phyloP scores from a whole-genome alignment of 108 stramenopile genomes.

The Pseudonitzschia delicatissima region DNA sequence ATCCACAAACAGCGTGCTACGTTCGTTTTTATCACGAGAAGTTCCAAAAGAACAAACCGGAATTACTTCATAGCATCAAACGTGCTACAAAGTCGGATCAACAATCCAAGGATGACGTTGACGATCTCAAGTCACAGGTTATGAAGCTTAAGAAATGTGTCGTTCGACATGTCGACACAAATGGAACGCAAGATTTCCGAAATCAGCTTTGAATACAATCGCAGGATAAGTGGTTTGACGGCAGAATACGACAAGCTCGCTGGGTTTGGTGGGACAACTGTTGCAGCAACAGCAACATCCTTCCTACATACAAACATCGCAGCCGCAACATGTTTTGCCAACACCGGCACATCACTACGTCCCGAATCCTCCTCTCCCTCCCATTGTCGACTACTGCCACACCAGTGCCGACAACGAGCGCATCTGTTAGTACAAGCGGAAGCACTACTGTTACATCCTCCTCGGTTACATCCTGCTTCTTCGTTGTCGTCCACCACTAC shows the following conservation, averaged over 20 bases:
- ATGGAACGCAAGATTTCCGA: constrained; percentile 47
- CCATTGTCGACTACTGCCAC: background rate
- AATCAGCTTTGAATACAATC: constrained; percentile 50
- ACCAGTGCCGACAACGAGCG: background rate
- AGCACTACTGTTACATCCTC: background rate
- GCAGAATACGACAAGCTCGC: constrained; percentile 50
- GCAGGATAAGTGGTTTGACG: constrained; percentile 28
- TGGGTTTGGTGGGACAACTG: constrained; percentile 30
- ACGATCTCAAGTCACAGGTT: constrained; percentile 56
- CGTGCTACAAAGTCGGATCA: constrained; percentile 68
- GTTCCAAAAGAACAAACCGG: constrained; percentile 65
- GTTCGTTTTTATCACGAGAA: constrained; percentile 74
- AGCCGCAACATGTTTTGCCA: background rate
- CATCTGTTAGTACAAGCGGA: background rate
- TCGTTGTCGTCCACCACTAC: background rate
- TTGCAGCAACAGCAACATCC: constrained; percentile 10
- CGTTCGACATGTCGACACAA: constrained; percentile 27
- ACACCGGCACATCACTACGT: background rate
- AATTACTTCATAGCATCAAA: constrained; percentile 60
- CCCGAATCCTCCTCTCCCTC: background rate
- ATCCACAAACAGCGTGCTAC: constrained; percentile 52
- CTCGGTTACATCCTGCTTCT: background rate
- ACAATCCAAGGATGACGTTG: constrained; percentile 68
- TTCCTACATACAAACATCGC: background rate
- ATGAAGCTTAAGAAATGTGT: constrained; percentile 32